Base-by-base conservation (phyloP, 805 yeast species). In the Cyberlindnera xishuangbannaensis region DNA sequence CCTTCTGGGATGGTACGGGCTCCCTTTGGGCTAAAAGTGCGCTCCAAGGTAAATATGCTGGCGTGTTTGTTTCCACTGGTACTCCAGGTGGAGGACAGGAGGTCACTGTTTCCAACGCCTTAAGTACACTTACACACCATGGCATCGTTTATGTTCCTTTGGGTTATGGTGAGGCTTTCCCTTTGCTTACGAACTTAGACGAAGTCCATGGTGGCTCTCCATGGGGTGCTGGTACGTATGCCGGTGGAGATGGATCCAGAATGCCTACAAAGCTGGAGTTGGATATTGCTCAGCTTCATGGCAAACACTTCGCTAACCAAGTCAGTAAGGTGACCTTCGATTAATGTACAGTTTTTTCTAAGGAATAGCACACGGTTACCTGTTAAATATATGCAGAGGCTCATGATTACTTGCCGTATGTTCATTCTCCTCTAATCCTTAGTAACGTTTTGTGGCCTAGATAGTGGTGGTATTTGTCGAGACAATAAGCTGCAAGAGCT, bases 151-250 rank as follows among this genome's bases (percentile, higher is more conserved):
- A 58, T 56, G 73, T 84, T 30, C 94, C 95, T 40, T 66, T 83
- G 47, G 95, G 95, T 40, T 84, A 77, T 62, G 70, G 67, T 41
- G 56, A 65, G 41, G 64, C 70, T 5, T 78, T 77, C 58, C 68
- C 70, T 10, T 68, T 69, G 45, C 50, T 78, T 43, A 60, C 82
- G 27, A 67, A 67, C 59, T 50, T 78, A 27, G 72, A 68, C 3
- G 86, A 82, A 61, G 68, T 75, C 31, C 94, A 81, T 53, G 95
- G 95, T 44, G 83, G 83, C 35, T 73, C 87, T 15, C 74, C 95
- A 28, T 85, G 87, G 86, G 95, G 95, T 56, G 81, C 95, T 21
- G 95, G 95, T 47, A 63, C 83, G 23, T 65, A 70, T 49, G 87
- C 95, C 19, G 83, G 76, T 31, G 65, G 70, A 31, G 90, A 81